Conservation (phyloP, 2,329 filamentous ascomycete species). For the Phaeoacremonium minimum region DNA sequence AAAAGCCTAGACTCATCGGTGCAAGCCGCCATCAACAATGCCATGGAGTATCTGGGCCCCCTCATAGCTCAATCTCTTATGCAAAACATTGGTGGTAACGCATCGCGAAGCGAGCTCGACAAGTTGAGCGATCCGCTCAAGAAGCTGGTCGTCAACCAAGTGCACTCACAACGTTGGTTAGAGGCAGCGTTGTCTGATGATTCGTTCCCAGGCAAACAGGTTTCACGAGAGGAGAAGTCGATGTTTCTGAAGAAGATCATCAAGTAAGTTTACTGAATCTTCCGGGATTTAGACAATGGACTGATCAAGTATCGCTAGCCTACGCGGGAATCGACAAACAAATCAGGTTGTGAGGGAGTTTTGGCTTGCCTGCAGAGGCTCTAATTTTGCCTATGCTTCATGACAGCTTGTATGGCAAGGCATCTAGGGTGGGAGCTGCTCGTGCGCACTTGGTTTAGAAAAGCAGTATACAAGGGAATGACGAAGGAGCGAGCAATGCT, state of each 20-base stretch:
- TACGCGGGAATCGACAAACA: constrained; percentile 60
- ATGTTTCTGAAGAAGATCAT: constrained; percentile 64
- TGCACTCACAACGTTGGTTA: constrained; percentile 57
- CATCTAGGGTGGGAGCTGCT: too few species aligned
- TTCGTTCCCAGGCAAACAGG: constrained; percentile 55
- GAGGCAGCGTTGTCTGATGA: constrained; percentile 52
- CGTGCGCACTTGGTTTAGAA: neutral
- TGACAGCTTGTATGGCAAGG: too few species aligned
- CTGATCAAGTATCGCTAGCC: too few species aligned
- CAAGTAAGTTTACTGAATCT: constrained; percentile 37
- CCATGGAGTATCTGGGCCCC: constrained; percentile 58
- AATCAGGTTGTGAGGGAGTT: constrained; percentile 68
- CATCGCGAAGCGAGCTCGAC: constrained; percentile 68
- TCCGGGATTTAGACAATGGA: too few species aligned
- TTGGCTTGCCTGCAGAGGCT: constrained; percentile 63
- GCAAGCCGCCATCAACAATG: constrained; percentile 38
- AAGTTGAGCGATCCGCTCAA: constrained; percentile 67
- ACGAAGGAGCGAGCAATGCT: too few species aligned
- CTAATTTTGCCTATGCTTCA: constrained; percentile 57
- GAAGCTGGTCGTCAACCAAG: constrained; percentile 56
- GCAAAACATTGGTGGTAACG: constrained; percentile 63
- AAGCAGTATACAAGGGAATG: too few species aligned
- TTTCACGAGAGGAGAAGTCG: constrained; percentile 54
- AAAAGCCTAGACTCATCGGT: constrained; percentile 35
- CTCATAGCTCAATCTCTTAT: constrained; percentile 55